Conservation (phyloP, 495 filamentous ascomycete species). For the Pseudevernia furfuracea region DNA sequence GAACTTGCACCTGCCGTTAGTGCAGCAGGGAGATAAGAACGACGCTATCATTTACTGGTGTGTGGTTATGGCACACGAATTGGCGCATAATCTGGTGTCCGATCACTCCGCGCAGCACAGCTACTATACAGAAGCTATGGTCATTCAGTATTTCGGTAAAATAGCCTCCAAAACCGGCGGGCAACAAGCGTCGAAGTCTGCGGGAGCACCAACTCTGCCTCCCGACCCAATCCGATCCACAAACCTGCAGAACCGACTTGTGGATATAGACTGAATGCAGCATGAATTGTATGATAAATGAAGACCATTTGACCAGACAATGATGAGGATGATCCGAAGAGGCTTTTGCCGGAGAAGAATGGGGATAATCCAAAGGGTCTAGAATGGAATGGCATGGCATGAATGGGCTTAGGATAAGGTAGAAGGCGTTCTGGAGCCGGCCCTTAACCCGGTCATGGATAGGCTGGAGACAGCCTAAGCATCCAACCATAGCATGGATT, state of each 20-base stretch:
- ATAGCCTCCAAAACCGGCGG: conserved; percentile 37
- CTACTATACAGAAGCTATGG: conserved; percentile 63
- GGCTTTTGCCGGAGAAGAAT: conserved; percentile 1
- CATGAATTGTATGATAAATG: neutral
- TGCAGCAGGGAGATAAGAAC: conserved; percentile 34
- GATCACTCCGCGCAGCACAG: conserved; percentile 76
- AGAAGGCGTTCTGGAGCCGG: neutral
- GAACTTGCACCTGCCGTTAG: conserved; percentile 56
- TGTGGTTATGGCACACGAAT: conserved; percentile 82
- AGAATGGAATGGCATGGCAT: too few relatives aligned
- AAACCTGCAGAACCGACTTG: neutral
- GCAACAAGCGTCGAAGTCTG: conserved; percentile 1
- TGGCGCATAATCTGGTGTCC: conserved; percentile 84
- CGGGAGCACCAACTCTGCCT: neutral
- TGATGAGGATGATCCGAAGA: neutral
- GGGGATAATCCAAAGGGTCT: too few relatives aligned
- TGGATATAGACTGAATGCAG: conserved; percentile 4
- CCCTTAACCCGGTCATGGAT: neutral
- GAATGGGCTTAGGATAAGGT: neutral
- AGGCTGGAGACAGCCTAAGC: neutral
- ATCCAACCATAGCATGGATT: neutral
- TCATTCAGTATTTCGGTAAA: conserved; percentile 47
- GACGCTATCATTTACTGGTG: conserved; percentile 85
- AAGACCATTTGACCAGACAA: neutral
- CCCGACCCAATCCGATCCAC: conserved; percentile 11